Percentiles rank a stretch among this genome's conserved stretches.
phyloP scores from a whole-genome alignment of 2,329 filamentous ascomycete genomes.

The Hypoxylon sp. region DNA sequence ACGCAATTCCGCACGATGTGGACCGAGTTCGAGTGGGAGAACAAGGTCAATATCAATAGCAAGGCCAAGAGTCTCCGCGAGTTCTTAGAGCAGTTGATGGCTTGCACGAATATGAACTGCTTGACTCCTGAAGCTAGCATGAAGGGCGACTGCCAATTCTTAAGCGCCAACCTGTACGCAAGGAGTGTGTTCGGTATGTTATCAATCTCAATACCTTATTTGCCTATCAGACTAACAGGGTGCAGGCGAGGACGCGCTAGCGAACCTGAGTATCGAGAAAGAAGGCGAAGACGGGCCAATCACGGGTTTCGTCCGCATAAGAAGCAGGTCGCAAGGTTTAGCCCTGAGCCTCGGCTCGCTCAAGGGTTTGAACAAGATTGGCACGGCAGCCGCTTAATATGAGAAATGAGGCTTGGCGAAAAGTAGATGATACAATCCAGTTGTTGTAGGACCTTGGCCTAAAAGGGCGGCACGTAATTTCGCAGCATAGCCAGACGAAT shows the following conservation, averaged over 20 bases:
- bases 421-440: conserved; percentile 22
- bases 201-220: not conserved
- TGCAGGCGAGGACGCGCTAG: conserved; percentile 94
- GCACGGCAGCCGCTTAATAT: conserved; percentile 55
- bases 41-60: conserved; percentile 99
- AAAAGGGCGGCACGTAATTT: conserved; percentile 13
- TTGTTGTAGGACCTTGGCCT: not conserved
- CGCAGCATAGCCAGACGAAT: conserved; percentile 9
- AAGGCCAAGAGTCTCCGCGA: conserved; percentile 92
- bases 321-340: conserved; percentile 94
- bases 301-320: conserved; percentile 96
- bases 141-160: conserved; percentile 97
- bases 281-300: conserved; percentile 95
- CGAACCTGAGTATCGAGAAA: conserved; percentile 97
- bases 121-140: conserved; percentile 95
- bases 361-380: conserved; percentile 91
- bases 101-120: conserved; percentile 98
- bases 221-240: conserved; percentile 36
- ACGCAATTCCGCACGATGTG: conserved; percentile 99
- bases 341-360: conserved; percentile 93
- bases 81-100: conserved; percentile 95
- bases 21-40: conserved; percentile 99
- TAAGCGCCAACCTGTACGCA: conserved; percentile 96
- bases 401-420: not conserved
- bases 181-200: conserved; percentile 96